Evolutionary conservation across 345 rosid genomes (phyloP).

Genomic region (Streptanthus diversifolius): DNA sequence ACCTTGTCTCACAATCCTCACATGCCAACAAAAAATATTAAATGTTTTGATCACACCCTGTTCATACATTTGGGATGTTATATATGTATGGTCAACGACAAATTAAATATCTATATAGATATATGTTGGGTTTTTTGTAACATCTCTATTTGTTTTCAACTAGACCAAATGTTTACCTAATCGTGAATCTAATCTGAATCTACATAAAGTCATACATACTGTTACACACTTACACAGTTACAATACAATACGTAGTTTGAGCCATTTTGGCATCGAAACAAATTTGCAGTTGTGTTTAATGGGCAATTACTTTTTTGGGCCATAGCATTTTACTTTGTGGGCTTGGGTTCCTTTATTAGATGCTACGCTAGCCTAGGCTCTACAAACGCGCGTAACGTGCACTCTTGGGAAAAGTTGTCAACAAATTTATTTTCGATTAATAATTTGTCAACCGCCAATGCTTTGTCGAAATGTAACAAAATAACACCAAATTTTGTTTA

Average conservation of each 20-base stretch:
- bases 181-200: too few relatives aligned
- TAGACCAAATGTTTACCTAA: too few relatives aligned
- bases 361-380: background rate
- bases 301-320: background rate
- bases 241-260: too few relatives aligned
- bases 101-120: too few relatives aligned
- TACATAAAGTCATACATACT: too few relatives aligned
- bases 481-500: too few relatives aligned
- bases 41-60: background rate
- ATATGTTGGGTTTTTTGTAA: too few relatives aligned
- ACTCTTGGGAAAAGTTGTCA: background rate
- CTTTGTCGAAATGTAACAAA: too few relatives aligned
- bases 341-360: background rate
- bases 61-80: background rate
- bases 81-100: too few relatives aligned
- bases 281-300: background rate
- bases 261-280: background rate
- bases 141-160: too few relatives aligned
- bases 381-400: conserved; percentile 1
- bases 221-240: too few relatives aligned
- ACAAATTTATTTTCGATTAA: background rate
- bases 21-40: background rate
- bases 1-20: background rate
- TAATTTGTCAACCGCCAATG: too few relatives aligned
- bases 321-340: conserved; percentile 6